These are phyloP conservation scores for Tolypocladium guangdongense DNA, from an alignment of 2,329 filamentous ascomycete species.

Conservation along the genomic window DNA sequence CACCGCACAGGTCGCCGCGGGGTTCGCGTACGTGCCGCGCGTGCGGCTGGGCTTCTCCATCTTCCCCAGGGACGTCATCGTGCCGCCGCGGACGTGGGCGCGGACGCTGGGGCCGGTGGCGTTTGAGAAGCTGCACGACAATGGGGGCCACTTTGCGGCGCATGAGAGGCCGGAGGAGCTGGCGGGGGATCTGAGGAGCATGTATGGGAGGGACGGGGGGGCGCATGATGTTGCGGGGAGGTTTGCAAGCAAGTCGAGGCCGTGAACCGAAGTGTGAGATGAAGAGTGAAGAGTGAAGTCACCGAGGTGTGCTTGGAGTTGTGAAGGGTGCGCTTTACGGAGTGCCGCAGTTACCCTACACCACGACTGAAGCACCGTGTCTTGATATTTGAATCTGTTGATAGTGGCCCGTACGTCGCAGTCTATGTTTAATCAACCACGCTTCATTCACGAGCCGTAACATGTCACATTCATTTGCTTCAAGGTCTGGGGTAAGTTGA, in stretches of 20 bases:
- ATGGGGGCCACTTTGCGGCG: conserved; percentile 52
- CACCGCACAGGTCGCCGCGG: conserved; percentile 7
- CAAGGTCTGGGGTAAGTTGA: background rate
- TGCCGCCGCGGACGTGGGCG: conserved; percentile 44
- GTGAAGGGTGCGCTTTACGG: too few relatives aligned
- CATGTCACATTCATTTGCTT: background rate
- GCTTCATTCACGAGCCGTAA: background rate
- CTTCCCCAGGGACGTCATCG: conserved; percentile 47
- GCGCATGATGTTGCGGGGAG: conserved; percentile 20
- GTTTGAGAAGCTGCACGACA: conserved; percentile 36
- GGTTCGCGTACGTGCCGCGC: conserved; percentile 17
- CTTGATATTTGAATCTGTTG: too few relatives aligned
- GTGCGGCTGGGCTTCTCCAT: conserved; percentile 36
- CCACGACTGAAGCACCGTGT: too few relatives aligned
- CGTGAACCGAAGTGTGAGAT: background rate
- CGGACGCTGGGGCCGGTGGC: conserved; percentile 49
- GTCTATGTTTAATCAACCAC: too few relatives aligned
- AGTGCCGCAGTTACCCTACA: too few relatives aligned
- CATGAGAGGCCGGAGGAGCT: conserved; percentile 45
- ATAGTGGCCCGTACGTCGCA: too few relatives aligned
- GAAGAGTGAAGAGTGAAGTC: too few relatives aligned
- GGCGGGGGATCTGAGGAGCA: conserved; percentile 39
- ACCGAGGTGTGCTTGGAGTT: too few relatives aligned
- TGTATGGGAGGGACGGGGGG: conserved; percentile 44
- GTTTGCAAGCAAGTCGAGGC: background rate